A percentile compares a stretch with the other conserved stretches of the same genome.
phyloP scores from a whole-genome alignment of 75 land plant genomes.

The Cunninghamia lanceolata region DNA sequence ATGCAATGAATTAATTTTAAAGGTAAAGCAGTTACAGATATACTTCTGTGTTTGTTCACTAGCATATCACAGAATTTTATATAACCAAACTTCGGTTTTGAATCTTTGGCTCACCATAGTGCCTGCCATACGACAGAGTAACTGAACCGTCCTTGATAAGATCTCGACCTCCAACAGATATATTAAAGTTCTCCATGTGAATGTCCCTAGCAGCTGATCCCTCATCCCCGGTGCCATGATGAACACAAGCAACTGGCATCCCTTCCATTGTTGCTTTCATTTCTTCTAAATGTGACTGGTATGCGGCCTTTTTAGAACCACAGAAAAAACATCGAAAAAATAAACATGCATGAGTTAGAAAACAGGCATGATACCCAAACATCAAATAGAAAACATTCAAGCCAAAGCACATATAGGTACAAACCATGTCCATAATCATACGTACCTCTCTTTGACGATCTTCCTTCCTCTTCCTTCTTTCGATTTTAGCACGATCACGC shows the following conservation, averaged over 20 bases:
- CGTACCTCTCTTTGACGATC: conserved; percentile 89
- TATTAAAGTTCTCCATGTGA: conserved; percentile 87
- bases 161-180: conserved; percentile 97
- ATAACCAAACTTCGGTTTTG: background rate
- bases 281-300: conserved; percentile 86
- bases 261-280: conserved; percentile 87
- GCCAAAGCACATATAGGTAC: background rate
- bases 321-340: background rate
- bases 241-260: conserved; percentile 87
- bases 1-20: background rate
- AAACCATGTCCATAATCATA: background rate
- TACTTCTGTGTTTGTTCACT: conserved; percentile 1
- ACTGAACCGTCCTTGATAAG: conserved; percentile 79
- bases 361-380: background rate
- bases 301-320: conserved; percentile 54
- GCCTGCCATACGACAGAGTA: conserved; percentile 93
- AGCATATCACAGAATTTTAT: background rate
- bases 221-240: conserved; percentile 58
- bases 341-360: background rate
- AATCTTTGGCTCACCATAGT: conserved; percentile 72
- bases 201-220: conserved; percentile 80
- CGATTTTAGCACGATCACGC: conserved; percentile 79
- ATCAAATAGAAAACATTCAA: conserved; percentile 5
- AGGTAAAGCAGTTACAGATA: background rate
- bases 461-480: conserved; percentile 86